A percentile compares a stretch with the other conserved stretches of the same genome.
Conservation (phyloP, 768 basidiomycete genomes). For the Russula earlei region DNA sequence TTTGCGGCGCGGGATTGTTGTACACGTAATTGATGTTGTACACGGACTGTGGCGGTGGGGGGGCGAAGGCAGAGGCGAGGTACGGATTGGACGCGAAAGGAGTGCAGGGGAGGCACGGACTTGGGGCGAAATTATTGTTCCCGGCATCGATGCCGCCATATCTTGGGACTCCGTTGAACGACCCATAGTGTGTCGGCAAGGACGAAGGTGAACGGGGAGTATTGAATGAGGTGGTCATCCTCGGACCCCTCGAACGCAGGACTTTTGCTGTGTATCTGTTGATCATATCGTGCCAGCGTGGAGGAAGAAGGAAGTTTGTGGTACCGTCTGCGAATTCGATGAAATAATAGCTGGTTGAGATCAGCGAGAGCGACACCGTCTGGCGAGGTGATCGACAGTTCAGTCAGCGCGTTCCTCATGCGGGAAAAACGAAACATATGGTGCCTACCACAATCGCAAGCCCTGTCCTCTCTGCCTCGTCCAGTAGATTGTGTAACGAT, state of each 20-base stretch:
- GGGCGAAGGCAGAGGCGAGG: neutral
- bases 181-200: neutral
- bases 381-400: neutral
- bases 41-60: neutral
- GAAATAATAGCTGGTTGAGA: neutral
- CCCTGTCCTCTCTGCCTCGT: neutral
- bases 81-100: neutral
- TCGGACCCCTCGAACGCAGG: neutral
- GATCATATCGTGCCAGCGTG: neutral
- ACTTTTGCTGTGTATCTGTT: neutral
- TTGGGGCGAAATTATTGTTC: neutral
- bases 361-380: slow-evolving; percentile 9
- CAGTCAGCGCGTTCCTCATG: neutral
- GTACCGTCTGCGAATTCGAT: slow-evolving; percentile 5
- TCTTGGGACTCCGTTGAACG: neutral
- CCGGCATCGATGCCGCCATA: neutral
- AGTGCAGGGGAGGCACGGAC: no score
- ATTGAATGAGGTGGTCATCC: neutral
- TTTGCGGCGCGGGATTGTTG: neutral
- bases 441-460: neutral
- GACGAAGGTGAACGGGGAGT: neutral
- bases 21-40: neutral
- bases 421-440: neutral
- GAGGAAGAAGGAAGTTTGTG: neutral
- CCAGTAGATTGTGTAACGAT: neutral